Base-by-base conservation (phyloP, 768 basidiomycete genomes). In the Coprinellus micaceus region DNA sequence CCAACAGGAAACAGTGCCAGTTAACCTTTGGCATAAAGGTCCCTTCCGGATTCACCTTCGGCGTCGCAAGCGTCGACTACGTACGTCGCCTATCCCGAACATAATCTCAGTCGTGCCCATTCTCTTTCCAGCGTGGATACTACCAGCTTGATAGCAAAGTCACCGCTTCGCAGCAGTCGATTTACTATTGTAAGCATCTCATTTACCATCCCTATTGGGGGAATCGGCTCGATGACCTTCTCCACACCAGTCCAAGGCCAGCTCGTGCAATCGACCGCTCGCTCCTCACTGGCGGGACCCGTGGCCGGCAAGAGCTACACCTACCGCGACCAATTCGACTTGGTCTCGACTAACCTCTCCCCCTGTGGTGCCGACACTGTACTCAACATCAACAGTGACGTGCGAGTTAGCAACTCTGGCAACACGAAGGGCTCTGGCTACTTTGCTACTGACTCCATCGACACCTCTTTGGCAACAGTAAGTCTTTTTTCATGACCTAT, bases 241-340 rank as follows among this genome's bases (percentile, higher is more conserved):
- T n/a, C n/a, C n/a, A 36, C 55, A 46, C 13, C 33, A 67, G 64
- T 65, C 64, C 67, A 66, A 54, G 63, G 67, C 40, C 58, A 65
- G 45, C 28, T 66, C 48, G 43, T 55, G 25, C 67, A 66, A 62
- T 63, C 63, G 19, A 64, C 62, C 21, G 65, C 65, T 6, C 67
- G 60, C 58, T 66, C 64, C 25, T 43, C 55, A 43, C 56, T 63
- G 21, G 51, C 56, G 19, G 62, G 67, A 24, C 61, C 67, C 33
- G 60, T 66, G 24, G 52, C 49, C 26, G 63, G 64, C 55, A 58
- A 57, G 28, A 59, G 63, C 52, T 68, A 66, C 57, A 65, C 64
- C 45, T 68, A 68, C 46, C 64, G 65, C 29, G 65, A 68, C 52
- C 47, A 26, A 2, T 68, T 68, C 55, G 67, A 68, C 48, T 59